phyloP scores from a whole-genome alignment of 1,284 basidiomycete genomes.

The Porogramme epimiltina region DNA sequence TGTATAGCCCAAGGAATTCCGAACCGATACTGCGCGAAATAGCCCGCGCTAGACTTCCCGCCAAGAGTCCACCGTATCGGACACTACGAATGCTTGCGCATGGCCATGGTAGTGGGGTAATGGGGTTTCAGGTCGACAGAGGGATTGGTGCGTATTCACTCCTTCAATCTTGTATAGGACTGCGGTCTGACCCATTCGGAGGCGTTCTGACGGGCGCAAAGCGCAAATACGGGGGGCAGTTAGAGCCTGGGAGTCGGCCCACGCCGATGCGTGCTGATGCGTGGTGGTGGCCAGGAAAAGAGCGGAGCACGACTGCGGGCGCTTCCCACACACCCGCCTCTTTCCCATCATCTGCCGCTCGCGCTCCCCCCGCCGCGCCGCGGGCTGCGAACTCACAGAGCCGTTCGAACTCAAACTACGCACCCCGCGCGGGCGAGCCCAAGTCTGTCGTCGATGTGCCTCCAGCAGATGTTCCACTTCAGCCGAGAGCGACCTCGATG shows the following conservation, averaged over 20 bases:
- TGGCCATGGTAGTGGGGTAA: neutral
- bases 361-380: neutral
- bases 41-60: neutral
- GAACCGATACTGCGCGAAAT: neutral
- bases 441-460: neutral
- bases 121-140: neutral
- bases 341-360: neutral
- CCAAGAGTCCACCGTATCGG: neutral
- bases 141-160: neutral
- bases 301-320: no score
- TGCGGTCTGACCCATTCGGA: neutral
- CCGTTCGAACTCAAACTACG: neutral
- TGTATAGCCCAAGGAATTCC: constrained; percentile 8
- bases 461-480: no score
- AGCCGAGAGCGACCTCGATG: no score
- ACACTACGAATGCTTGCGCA: neutral
- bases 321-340: neutral
- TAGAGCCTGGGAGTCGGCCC: neutral
- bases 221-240: neutral
- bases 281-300: neutral
- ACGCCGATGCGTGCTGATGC: no score
- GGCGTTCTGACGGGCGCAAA: neutral
- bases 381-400: neutral
- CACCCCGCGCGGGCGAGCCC: neutral
- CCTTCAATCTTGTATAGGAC: neutral